A percentile compares a stretch with the other conserved stretches of the same genome.
Evolutionary conservation across 441 rosid species (phyloP).

Genomic region (Bocquillonia castaneifolia): DNA sequence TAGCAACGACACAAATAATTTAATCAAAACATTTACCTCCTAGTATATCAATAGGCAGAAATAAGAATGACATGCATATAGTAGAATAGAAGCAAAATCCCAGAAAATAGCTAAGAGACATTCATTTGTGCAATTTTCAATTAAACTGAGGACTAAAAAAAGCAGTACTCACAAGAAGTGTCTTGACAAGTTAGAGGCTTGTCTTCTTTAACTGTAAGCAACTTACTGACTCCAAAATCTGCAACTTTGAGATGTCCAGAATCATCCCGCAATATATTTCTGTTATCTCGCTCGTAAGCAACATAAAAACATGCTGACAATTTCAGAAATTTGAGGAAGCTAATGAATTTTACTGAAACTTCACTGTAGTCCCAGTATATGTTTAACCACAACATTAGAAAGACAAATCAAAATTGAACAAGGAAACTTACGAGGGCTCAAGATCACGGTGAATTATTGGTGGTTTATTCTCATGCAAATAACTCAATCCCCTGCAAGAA

Average conservation of each 20-base stretch:
- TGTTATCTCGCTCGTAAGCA: constrained; percentile 38
- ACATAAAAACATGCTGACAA: constrained; percentile 28
- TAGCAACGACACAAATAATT: constrained; percentile 32
- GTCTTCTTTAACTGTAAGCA: constrained; percentile 77
- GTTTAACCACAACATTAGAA: not conserved
- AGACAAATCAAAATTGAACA: not conserved
- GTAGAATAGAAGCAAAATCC: not conserved
- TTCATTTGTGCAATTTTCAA: not conserved
- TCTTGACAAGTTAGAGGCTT: constrained; percentile 61
- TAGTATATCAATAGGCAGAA: not conserved
- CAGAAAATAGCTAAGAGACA: not conserved
- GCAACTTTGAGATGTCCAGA: constrained; percentile 95
- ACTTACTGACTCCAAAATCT: constrained; percentile 92
- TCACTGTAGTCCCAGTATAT: constrained; percentile 14
- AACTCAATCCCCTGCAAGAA: constrained; percentile 78
- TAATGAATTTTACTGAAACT: constrained; percentile 19
- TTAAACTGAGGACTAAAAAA: constrained; percentile 1
- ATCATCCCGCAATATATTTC: constrained; percentile 90
- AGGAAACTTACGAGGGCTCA: constrained; percentile 89
- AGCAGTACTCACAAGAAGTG: constrained; percentile 58
- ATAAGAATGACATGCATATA: not conserved
- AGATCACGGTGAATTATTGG: constrained; percentile 95
- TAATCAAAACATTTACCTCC: constrained; percentile 1
- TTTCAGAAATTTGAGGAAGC: constrained; percentile 28
- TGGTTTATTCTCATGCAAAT: constrained; percentile 62